Conservation (phyloP, 108 stramenopile genomes). For the Cyclostephanos invisitatus region DNA sequence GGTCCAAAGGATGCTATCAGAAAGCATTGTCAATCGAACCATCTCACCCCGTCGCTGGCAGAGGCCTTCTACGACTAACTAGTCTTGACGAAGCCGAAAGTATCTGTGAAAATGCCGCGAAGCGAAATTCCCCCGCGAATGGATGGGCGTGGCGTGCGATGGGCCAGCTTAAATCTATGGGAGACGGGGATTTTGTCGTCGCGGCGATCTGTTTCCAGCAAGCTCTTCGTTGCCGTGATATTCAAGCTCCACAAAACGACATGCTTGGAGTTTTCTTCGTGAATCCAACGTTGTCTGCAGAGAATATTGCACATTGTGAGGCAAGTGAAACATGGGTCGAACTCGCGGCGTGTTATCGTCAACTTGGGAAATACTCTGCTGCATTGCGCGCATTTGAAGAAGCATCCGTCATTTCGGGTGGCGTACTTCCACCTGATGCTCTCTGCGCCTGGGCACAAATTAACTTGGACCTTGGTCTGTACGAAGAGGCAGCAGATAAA, state of each 20-base stretch:
- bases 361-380: conserved; percentile 67
- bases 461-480: conserved; percentile 65
- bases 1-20: conserved; percentile 67
- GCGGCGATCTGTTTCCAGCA: conserved; percentile 67
- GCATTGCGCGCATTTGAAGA: conserved; percentile 58
- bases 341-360: conserved; percentile 64
- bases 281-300: conserved; percentile 4
- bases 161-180: conserved; percentile 42
- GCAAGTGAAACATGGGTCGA: conserved; percentile 49
- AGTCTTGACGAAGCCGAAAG: conserved; percentile 15
- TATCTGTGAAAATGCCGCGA: conserved; percentile 50
- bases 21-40: conserved; percentile 63
- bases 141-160: conserved; percentile 81
- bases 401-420: conserved; percentile 44
- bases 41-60: conserved; percentile 73
- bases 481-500: conserved; percentile 61
- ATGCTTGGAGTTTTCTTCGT: conserved; percentile 48
- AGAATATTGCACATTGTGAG: conserved; percentile 14
- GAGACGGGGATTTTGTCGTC: conserved; percentile 51
- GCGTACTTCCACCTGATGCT: conserved; percentile 34
- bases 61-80: conserved; percentile 62
- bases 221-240: conserved; percentile 65
- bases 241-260: conserved; percentile 50
- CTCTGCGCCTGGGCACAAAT: conserved; percentile 73
- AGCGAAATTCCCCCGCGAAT: conserved; percentile 52